Conservation (phyloP, 495 filamentous ascomycete genomes). For the Xylaria grammica region DNA sequence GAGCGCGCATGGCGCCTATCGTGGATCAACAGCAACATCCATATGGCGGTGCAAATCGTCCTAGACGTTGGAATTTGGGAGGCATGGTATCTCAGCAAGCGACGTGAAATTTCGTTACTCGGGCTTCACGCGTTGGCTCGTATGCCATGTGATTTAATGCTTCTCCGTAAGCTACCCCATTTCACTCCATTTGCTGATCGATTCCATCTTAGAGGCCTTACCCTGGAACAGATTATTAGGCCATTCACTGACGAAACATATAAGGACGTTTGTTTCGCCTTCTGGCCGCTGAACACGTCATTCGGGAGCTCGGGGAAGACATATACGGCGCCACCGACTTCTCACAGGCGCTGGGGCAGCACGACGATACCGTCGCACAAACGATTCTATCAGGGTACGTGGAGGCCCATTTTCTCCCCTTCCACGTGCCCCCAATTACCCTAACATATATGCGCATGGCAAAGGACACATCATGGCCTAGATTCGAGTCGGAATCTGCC, state of each 20-base stretch:
- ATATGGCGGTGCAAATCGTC: constrained; percentile 9
- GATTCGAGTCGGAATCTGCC: constrained; percentile 18
- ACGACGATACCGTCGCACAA: constrained; percentile 6
- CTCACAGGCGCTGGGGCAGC: constrained; percentile 10
- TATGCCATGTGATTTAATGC: constrained; percentile 15
- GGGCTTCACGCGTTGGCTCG: constrained; percentile 18
- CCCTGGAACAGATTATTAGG: background rate
- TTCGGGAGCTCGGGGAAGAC: constrained; percentile 22
- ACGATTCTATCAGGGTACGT: constrained; percentile 14
- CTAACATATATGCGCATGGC: background rate
- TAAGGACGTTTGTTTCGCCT: constrained; percentile 24
- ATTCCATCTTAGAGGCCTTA: background rate
- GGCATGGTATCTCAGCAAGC: constrained; percentile 14
- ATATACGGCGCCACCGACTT: constrained; percentile 17
- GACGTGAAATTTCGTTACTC: constrained; percentile 9
- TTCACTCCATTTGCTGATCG: background rate
- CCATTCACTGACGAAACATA: background rate
- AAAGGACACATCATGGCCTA: constrained; percentile 16
- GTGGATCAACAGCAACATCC: constrained; percentile 12
- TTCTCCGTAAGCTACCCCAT: constrained; percentile 17
- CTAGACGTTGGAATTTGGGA: constrained; percentile 24
- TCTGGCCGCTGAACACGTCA: constrained; percentile 12
- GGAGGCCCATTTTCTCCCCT: background rate
- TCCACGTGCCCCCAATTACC: no score
- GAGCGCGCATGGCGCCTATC: constrained; percentile 16